Evolutionary conservation across 768 basidiomycete genomes (phyloP).

Genomic region (Trametes sanguinea): DNA sequence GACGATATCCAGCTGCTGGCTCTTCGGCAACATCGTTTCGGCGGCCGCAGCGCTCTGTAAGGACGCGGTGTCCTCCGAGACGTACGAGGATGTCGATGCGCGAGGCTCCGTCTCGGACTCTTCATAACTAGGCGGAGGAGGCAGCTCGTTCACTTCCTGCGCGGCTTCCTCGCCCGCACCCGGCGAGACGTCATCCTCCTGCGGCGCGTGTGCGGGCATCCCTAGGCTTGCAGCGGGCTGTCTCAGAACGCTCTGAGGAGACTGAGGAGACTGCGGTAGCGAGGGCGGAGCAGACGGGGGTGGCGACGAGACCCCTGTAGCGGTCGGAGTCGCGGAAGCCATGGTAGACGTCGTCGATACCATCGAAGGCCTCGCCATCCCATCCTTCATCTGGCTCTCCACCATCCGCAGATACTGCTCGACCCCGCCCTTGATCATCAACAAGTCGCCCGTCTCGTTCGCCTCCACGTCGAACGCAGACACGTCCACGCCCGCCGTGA

Average conservation of each 20-base stretch:
- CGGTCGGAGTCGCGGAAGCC: neutral
- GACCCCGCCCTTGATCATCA: conserved; percentile 61
- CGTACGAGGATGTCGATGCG: conserved; percentile 16
- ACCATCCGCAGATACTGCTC: conserved; percentile 67
- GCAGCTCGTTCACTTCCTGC: neutral
- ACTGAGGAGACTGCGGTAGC: conserved; percentile 21
- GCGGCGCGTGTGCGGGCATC: conserved; percentile 14
- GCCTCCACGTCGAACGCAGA: conserved; percentile 74
- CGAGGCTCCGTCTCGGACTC: conserved; percentile 10
- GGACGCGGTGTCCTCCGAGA: conserved; percentile 8
- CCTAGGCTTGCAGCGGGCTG: conserved; percentile 2
- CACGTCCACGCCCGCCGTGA: conserved; percentile 48
- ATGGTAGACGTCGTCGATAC: conserved; percentile 11
- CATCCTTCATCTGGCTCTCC: conserved; percentile 36
- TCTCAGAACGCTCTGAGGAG: conserved; percentile 18
- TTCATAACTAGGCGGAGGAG: conserved; percentile 18
- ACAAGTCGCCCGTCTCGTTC: conserved; percentile 58
- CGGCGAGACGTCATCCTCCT: conserved; percentile 13
- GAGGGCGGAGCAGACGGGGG: conserved; percentile 1
- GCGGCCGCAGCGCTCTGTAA: conserved; percentile 8
- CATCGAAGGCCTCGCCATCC: conserved; percentile 6
- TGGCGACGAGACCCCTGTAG: conserved; percentile 2
- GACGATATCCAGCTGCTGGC: conserved; percentile 62
- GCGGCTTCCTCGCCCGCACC: conserved; percentile 2
- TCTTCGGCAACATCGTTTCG: conserved; percentile 4